These are phyloP conservation scores for Dovyalis caffra DNA, from an alignment of 345 rosid species.

Conservation along the genomic window DNA sequence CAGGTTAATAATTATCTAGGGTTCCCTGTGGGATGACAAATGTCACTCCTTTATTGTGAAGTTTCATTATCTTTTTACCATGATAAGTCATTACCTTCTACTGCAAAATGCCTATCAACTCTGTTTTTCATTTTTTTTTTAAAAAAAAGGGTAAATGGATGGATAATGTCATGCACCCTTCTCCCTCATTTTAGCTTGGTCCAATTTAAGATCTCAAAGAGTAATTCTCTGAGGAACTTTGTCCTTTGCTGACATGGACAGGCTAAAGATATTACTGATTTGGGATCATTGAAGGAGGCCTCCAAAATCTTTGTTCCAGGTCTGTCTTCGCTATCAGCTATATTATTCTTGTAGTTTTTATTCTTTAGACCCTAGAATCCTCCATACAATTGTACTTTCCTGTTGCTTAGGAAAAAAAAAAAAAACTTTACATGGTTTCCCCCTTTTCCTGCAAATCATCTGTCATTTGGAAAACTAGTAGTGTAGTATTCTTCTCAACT, in stretches of 20 bases:
- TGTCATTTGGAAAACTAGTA: neutral
- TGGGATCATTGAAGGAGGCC: conserved; percentile 85
- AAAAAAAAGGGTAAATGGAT: neutral
- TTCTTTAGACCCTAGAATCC: neutral
- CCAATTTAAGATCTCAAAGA: conserved; percentile 3
- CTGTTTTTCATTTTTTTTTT: too few species aligned
- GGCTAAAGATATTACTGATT: conserved; percentile 79
- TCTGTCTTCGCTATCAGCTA: conserved; percentile 15
- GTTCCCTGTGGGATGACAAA: neutral
- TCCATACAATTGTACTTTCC: neutral
- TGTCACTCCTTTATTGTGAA: neutral
- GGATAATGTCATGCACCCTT: neutral
- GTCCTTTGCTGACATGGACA: conserved; percentile 33
- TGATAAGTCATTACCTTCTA: too few species aligned
- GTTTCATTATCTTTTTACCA: neutral
- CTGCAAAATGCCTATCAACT: too few species aligned
- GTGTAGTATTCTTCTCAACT: conserved; percentile 4
- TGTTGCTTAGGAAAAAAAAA: neutral
- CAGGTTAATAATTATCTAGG: too few species aligned
- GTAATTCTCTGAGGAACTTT: conserved; percentile 10
- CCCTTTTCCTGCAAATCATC: neutral
- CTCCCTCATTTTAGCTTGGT: neutral
- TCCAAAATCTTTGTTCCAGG: conserved; percentile 89
- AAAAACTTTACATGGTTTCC: neutral
- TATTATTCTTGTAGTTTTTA: neutral